Conservation (phyloP, 306 rosid genomes). For the Notholithocarpus densiflorus region DNA sequence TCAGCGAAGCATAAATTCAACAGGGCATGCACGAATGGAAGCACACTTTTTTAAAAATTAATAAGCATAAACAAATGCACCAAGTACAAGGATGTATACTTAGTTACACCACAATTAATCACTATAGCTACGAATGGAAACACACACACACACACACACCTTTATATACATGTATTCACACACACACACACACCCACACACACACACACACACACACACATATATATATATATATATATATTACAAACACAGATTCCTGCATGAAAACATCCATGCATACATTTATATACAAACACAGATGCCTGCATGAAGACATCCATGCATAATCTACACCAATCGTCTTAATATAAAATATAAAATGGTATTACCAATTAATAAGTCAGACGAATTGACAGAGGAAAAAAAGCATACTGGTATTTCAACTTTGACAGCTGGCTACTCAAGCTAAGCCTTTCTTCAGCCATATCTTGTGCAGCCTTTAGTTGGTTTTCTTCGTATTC, state of each 20-base stretch:
- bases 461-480: constrained; percentile 69
- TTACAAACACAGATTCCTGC: not conserved
- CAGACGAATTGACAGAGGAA: not conserved
- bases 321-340: not conserved
- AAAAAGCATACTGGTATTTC: constrained; percentile 77
- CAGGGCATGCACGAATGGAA: no score
- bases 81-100: no score
- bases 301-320: not conserved
- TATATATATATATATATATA: not conserved
- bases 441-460: constrained; percentile 93
- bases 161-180: not conserved
- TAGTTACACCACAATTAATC: no score
- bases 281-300: not conserved
- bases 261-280: not conserved
- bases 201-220: no score
- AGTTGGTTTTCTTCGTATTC: constrained; percentile 97
- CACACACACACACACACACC: not conserved
- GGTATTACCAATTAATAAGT: not conserved
- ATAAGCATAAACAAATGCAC: no score
- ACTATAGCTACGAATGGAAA: no score
- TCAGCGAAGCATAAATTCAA: no score
- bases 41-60: no score
- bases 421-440: constrained; percentile 87
- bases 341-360: not conserved
- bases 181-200: not conserved